Evolutionary conservation across 148 eudicot genomes (phyloP).

Genomic region (Rhododendron ferrugineum): DNA sequence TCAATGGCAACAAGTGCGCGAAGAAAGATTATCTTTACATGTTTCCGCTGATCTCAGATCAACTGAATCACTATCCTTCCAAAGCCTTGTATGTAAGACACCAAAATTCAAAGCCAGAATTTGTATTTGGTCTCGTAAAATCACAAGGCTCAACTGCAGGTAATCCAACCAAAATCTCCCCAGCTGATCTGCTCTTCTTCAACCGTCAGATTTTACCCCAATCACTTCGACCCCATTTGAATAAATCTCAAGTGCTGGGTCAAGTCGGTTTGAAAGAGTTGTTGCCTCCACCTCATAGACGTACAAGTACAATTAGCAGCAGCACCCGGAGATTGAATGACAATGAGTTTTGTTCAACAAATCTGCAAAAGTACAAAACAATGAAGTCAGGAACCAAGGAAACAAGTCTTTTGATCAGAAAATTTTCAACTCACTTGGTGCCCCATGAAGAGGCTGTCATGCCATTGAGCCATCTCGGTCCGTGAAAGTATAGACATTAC

Average conservation of each 20-base stretch:
- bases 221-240: not conserved
- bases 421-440: conserved; percentile 9
- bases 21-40: conserved; percentile 11
- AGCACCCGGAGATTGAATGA: not conserved
- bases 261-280: not conserved
- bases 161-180: not conserved
- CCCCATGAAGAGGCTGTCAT: conserved; percentile 20
- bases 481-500: not conserved
- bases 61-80: conserved; percentile 22
- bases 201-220: not conserved
- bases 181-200: conserved; percentile 3
- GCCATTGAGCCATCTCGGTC: conserved; percentile 11
- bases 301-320: not conserved
- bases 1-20: conserved; percentile 12
- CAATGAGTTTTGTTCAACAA: not conserved
- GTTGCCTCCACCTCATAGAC: not conserved
- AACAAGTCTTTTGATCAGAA: not conserved
- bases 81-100: conserved; percentile 17
- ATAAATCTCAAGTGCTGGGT: not conserved
- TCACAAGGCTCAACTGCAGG: not conserved
- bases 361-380: conserved; percentile 2
- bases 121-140: not conserved
- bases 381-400: conserved; percentile 7
- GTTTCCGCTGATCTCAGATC: conserved; percentile 13
- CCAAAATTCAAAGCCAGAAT: not conserved